These are phyloP conservation scores for Pseudogymnoascus sp. DNA, from an alignment of 2,329 filamentous ascomycete genomes.

Conservation along the genomic window DNA sequence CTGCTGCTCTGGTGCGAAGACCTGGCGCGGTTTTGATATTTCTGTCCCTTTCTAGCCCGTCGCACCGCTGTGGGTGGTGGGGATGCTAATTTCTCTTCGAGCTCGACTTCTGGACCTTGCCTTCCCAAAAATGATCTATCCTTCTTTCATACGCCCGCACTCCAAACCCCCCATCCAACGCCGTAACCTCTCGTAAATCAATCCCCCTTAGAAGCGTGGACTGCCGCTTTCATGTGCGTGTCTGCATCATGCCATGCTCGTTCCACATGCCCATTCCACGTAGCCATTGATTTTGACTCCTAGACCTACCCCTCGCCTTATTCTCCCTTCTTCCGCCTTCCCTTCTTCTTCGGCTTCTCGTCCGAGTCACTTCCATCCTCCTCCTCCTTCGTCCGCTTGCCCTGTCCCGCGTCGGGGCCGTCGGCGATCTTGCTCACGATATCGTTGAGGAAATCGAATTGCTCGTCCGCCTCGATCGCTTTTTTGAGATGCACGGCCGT, in stretches of 20 bases:
- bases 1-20: background rate
- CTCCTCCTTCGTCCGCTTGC: constrained; percentile 21
- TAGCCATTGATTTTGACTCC: background rate
- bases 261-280: background rate
- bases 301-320: background rate
- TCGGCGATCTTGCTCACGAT: constrained; percentile 82
- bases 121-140: background rate
- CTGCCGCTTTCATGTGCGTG: background rate
- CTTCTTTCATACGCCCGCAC: background rate
- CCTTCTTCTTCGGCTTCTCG: constrained; percentile 25
- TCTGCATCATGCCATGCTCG: background rate
- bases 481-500: constrained; percentile 87
- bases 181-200: background rate
- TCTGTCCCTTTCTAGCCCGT: background rate
- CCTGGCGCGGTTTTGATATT: constrained; percentile 4
- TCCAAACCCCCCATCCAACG: background rate
- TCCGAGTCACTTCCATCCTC: constrained; percentile 22
- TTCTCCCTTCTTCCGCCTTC: constrained; percentile 19
- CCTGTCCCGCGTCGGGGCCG: constrained; percentile 23
- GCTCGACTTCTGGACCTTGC: background rate
- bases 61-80: constrained; percentile 4
- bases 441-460: constrained; percentile 88
- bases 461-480: constrained; percentile 78
- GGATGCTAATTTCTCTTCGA: background rate
- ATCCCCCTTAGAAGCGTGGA: background rate